These are phyloP conservation scores for Zygoascus bituminiphila DNA, from an alignment of 805 yeast species.

Conservation along the genomic window DNA sequence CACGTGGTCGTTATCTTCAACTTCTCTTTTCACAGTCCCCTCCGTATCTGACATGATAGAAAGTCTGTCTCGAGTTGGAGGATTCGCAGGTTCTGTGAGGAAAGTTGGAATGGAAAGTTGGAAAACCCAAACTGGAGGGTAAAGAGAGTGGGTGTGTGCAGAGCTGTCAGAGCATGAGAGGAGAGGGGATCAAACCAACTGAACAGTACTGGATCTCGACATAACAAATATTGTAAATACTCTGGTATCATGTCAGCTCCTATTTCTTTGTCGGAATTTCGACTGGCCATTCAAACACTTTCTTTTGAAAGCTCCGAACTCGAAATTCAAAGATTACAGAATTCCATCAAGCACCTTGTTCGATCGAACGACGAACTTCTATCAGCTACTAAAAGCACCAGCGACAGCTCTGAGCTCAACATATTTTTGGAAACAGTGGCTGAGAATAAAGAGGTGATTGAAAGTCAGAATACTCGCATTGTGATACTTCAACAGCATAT, in stretches of 20 bases:
- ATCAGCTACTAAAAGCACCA: constrained; percentile 15
- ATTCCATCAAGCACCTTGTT: constrained; percentile 23
- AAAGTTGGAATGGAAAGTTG: no score
- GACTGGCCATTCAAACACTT: constrained; percentile 13
- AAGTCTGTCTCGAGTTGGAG: no score
- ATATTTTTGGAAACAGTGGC: constrained; percentile 4
- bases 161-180: no score
- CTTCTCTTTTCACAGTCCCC: neutral
- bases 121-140: no score
- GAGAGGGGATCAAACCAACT: no score
- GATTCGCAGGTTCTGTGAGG: no score
- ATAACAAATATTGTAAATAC: neutral
- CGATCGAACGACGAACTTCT: constrained; percentile 24
- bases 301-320: constrained; percentile 6
- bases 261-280: constrained; percentile 9
- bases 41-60: neutral
- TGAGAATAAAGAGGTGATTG: constrained; percentile 10
- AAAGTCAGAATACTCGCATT: constrained; percentile 3
- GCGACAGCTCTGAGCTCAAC: constrained; percentile 8
- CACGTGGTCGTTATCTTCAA: neutral
- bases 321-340: constrained; percentile 22
- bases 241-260: no score
- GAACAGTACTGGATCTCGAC: neutral
- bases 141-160: no score
- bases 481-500: constrained; percentile 6